Base-by-base conservation (phyloP, 176 grass and related monocot genomes). In the Phragmites australis region DNA sequence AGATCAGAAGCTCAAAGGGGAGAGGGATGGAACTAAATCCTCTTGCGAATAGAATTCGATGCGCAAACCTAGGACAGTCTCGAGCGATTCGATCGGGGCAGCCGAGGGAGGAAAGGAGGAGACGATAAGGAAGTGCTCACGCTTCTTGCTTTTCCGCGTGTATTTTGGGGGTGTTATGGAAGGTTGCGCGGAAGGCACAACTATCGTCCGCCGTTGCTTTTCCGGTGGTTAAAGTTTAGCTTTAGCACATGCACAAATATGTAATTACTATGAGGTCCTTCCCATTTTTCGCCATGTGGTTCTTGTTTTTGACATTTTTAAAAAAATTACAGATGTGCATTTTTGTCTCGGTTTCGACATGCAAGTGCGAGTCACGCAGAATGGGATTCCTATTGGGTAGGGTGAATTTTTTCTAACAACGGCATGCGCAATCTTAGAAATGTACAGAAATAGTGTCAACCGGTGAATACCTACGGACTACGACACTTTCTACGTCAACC, bases 141-240 rank as follows among this genome's bases (percentile, higher is more conserved):
- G 64, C 67, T 76, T 65, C 23, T 74, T 76, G 48, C 65, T 77
- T 85, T 89, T 80, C 32, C 6, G 39, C 32, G 53, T 42, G 78
- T 78, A 85, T 82, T 86, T 89, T 82, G 42, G 72, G 83, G 75
- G 59, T 16, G 27, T 29, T 62, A 89, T 82, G 83, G 87, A 89
- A 63, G 77, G 87, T 72, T 85, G 71, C 87, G 77, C 87, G 87
- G 79, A 89, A 76, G 81, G 82, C 87, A 65, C 71, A 77, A 65
- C 55, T 40, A 72, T 14, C 51, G 23, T 50, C 49, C 53, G 18
- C 18, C 29, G 46, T 46, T 81, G 59, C 81, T 80, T 88, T 80
- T 82, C 30, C 47, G 39, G 48, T 64, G 76, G 76, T 56, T 65
- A 80, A 65, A 47, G 34, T 53, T 73, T 37, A 15, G 47, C 56